A percentile compares a stretch with the other conserved stretches of the same genome.
phyloP scores from a whole-genome alignment of 2,329 filamentous ascomycete species.

The Hymenoscyphus linearis region DNA sequence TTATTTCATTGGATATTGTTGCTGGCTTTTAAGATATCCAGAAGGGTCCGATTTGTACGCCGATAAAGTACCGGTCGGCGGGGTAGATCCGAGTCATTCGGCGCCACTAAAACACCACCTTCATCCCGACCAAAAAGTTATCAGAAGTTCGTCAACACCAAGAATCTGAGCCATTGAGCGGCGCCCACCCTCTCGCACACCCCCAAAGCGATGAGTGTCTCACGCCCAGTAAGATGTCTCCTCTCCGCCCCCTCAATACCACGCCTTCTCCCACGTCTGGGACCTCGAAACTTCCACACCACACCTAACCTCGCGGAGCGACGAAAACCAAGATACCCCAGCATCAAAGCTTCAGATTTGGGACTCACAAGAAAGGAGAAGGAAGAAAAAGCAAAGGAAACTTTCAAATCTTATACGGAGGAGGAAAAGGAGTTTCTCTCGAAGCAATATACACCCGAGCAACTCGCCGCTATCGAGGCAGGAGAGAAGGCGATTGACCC shows the following conservation, averaged over 20 bases:
- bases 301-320: conserved; percentile 35
- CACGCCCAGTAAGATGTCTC: conserved; percentile 44
- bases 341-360: conserved; percentile 33
- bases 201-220: conserved; percentile 40
- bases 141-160: neutral
- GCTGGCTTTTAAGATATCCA: too few species aligned
- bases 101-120: neutral
- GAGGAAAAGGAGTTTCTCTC: conserved; percentile 59
- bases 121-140: neutral
- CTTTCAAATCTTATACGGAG: conserved; percentile 59
- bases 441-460: conserved; percentile 70
- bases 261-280: conserved; percentile 35
- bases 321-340: conserved; percentile 36
- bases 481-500: conserved; percentile 73
- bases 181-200: conserved; percentile 17
- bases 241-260: conserved; percentile 43
- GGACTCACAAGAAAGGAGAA: conserved; percentile 20
- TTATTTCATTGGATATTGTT: too few species aligned
- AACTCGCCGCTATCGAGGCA: conserved; percentile 75
- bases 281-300: conserved; percentile 44
- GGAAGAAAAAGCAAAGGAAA: conserved; percentile 32
- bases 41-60: too few species aligned
- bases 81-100: neutral
- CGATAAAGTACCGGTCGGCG: too few species aligned
- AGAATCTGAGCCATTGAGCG: conserved; percentile 18